Conservation (phyloP, 1,284 basidiomycete genomes). For the Ceratobasidium sp. region DNA sequence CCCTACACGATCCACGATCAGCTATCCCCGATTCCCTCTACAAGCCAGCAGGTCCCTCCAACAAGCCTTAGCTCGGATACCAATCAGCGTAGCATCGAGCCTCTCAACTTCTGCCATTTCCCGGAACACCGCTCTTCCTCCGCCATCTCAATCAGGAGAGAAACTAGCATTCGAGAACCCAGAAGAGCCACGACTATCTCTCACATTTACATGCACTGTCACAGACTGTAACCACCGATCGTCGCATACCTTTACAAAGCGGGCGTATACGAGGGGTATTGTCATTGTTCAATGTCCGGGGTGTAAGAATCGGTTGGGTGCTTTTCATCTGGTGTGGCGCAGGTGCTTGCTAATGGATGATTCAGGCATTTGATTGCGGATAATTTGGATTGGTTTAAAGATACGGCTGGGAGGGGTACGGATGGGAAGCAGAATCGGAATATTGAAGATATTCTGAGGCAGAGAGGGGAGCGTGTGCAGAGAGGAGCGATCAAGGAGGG, state of each 20-base stretch:
- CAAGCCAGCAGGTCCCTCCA: slow-evolving; percentile 34
- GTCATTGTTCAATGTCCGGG: slow-evolving; percentile 93
- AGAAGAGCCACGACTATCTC: slow-evolving; percentile 71
- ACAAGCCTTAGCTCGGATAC: background rate
- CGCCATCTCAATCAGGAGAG: slow-evolving; percentile 14
- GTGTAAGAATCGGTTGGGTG: slow-evolving; percentile 83
- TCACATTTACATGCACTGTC: slow-evolving; percentile 93
- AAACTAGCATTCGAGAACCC: slow-evolving; percentile 32
- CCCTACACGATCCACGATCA: slow-evolving; percentile 3
- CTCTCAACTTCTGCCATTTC: slow-evolving; percentile 5
- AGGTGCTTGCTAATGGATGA: slow-evolving; percentile 11
- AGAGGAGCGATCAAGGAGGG: slow-evolving; percentile 62
- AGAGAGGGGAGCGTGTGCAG: slow-evolving; percentile 81
- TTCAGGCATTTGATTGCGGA: slow-evolving; percentile 89
- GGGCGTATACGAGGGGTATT: slow-evolving; percentile 89
- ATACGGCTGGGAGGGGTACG: slow-evolving; percentile 67
- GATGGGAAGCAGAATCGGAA: slow-evolving; percentile 80
- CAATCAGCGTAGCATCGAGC: background rate
- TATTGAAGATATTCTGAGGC: slow-evolving; percentile 83
- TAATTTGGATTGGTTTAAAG: slow-evolving; percentile 93
- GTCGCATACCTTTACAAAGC: slow-evolving; percentile 89
- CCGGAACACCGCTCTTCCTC: background rate
- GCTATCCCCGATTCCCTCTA: slow-evolving; percentile 35
- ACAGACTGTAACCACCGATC: slow-evolving; percentile 83
- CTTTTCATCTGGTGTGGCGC: background rate